These are phyloP conservation scores for Didymella pomorum DNA, from an alignment of 2,329 filamentous ascomycete genomes.

Conservation along the genomic window DNA sequence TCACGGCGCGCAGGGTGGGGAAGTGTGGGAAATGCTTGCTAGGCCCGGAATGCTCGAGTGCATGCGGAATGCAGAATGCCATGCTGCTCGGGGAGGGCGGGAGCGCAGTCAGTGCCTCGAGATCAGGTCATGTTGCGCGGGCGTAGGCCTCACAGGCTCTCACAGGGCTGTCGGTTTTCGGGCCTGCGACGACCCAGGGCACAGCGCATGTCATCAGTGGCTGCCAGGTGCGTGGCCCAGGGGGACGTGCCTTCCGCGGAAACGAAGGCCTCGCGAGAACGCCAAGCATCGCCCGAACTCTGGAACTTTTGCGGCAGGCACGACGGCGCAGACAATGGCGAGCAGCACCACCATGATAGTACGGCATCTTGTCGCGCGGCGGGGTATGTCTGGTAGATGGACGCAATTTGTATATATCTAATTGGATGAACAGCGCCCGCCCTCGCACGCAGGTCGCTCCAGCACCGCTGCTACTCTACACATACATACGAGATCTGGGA, in stretches of 20 bases:
- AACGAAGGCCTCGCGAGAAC: background rate
- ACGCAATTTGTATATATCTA: background rate
- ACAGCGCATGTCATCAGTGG: background rate
- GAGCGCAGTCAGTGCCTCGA: background rate
- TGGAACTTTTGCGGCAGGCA: constrained; percentile 12
- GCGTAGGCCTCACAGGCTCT: no score
- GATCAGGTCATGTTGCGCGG: background rate
- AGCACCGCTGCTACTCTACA: constrained; percentile 8
- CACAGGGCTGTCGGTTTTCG: background rate
- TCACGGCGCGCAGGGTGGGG: constrained; percentile 10
- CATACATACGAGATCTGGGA: constrained; percentile 2
- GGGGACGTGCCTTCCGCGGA: background rate
- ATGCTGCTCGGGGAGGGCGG: constrained; percentile 10
- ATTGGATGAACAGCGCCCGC: constrained; percentile 4
- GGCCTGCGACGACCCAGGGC: background rate
- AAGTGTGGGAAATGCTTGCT: background rate
- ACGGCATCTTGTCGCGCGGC: constrained; percentile 52
- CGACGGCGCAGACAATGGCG: constrained; percentile 4
- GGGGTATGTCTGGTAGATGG: constrained; percentile 37
- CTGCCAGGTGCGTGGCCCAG: background rate
- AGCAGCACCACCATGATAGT: constrained; percentile 51
- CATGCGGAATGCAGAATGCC: constrained; percentile 12
- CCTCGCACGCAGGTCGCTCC: constrained; percentile 3
- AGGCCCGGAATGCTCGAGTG: constrained; percentile 13
- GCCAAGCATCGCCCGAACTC: constrained; percentile 7